Evolutionary conservation across 352 stramenopile genomes (phyloP).

Genomic region (Phytophthora ohioensis): DNA sequence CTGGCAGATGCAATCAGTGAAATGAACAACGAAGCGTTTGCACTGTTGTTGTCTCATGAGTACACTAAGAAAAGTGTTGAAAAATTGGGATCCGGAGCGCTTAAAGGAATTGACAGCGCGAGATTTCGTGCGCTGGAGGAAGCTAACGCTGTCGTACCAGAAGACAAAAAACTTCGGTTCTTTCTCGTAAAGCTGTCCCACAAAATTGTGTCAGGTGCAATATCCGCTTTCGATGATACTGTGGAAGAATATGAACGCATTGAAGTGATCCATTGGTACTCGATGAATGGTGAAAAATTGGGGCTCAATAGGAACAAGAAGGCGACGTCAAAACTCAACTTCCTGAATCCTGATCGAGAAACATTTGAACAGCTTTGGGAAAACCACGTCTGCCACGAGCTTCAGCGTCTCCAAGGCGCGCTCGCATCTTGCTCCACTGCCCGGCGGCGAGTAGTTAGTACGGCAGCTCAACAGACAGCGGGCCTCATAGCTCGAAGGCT

Average conservation of each 20-base stretch:
- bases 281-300: slow-evolving; percentile 1
- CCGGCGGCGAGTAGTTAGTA: no score
- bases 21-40: slow-evolving; percentile 1
- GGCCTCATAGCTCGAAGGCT: no score
- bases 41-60: slow-evolving; percentile 33
- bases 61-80: slow-evolving; percentile 34
- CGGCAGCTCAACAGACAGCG: no score
- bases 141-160: slow-evolving; percentile 15
- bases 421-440: no score
- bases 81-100: slow-evolving; percentile 14
- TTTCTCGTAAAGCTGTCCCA: slow-evolving; percentile 25
- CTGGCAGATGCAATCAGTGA: slow-evolving; percentile 5
- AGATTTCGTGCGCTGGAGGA: slow-evolving; percentile 31
- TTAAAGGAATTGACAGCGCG: slow-evolving; percentile 34
- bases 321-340: slow-evolving; percentile 12
- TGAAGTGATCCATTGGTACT: slow-evolving; percentile 22
- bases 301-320: slow-evolving; percentile 5
- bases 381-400: neutral
- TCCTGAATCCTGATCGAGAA: slow-evolving; percentile 34
- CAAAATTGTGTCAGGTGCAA: slow-evolving; percentile 8
- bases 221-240: neutral
- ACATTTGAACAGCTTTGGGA: slow-evolving; percentile 24
- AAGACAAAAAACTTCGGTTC: slow-evolving; percentile 18
- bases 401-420: no score
- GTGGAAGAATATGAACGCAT: slow-evolving; percentile 10